Evolutionary conservation across 176 grass and related monocot genomes (phyloP).

Genomic region (Stipa capillata): DNA sequence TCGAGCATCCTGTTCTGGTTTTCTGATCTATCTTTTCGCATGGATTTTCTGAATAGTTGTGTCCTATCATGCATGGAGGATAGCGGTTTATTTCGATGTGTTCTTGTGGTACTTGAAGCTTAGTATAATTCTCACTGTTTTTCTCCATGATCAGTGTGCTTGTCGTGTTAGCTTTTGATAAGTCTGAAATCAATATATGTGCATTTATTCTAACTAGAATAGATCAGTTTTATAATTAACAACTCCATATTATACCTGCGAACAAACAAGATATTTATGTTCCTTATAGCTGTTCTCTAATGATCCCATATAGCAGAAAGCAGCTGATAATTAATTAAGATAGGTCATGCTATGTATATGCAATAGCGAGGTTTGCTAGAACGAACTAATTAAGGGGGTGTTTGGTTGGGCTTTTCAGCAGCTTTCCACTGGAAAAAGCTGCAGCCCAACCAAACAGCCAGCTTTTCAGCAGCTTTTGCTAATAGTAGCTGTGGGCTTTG

Average conservation of each 20-base stretch:
- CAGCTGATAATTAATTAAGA: too few species aligned
- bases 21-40: slow-evolving; percentile 3
- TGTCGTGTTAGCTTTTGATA: background rate
- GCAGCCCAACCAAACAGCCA: too few species aligned
- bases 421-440: too few species aligned
- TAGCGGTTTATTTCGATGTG: background rate
- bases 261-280: too few species aligned
- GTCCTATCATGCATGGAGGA: slow-evolving; percentile 8
- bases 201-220: background rate
- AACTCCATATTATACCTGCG: too few species aligned
- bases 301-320: background rate
- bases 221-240: too few species aligned
- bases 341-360: background rate
- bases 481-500: too few species aligned
- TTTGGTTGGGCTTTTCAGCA: too few species aligned
- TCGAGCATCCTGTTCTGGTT: slow-evolving; percentile 3
- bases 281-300: background rate
- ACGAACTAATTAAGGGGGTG: too few species aligned
- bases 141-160: background rate
- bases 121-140: background rate
- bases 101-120: slow-evolving; percentile 7
- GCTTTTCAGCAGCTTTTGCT: too few species aligned
- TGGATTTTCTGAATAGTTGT: slow-evolving; percentile 30
- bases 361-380: background rate
- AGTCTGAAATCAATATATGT: background rate